Percentiles rank a stretch among this genome's conserved stretches.
These are phyloP conservation scores for Aureobasidium sp. DNA, from an alignment of 2,329 filamentous ascomycete species.

Conservation along the genomic window DNA sequence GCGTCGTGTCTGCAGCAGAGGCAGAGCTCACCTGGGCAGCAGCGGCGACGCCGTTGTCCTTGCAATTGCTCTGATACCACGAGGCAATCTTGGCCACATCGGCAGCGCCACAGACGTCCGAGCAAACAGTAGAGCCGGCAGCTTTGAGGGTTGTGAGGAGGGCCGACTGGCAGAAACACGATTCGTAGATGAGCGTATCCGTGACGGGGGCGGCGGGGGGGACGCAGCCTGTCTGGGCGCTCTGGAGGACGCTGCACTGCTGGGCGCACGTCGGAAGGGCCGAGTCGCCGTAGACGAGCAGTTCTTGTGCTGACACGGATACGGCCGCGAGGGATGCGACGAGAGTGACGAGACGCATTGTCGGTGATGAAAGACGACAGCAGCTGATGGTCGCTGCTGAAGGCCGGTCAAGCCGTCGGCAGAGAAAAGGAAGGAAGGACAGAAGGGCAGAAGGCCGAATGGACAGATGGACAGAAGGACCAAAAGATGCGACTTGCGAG, in stretches of 20 bases:
- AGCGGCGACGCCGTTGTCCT: slow-evolving; percentile 35
- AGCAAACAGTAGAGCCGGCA: slow-evolving; percentile 55
- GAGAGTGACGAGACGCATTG: neutral
- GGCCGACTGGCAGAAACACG: slow-evolving; percentile 66
- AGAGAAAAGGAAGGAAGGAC: neutral
- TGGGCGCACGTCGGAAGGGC: slow-evolving; percentile 33
- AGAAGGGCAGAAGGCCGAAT: neutral
- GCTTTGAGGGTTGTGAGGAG: slow-evolving; percentile 53
- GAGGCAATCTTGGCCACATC: slow-evolving; percentile 54
- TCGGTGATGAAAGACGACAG: neutral
- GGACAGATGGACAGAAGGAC: no score
- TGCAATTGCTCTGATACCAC: slow-evolving; percentile 67
- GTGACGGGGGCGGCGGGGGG: slow-evolving; percentile 48
- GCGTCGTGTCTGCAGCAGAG: slow-evolving; percentile 17
- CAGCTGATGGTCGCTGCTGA: no score
- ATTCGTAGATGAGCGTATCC: slow-evolving; percentile 49
- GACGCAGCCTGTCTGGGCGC: slow-evolving; percentile 66
- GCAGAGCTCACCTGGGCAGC: slow-evolving; percentile 23
- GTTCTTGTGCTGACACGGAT: slow-evolving; percentile 19
- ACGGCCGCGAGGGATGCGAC: neutral
- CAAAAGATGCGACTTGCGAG: no score
- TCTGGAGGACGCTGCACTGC: slow-evolving; percentile 32
- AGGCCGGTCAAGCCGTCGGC: neutral
- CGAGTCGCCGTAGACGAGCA: slow-evolving; percentile 28
- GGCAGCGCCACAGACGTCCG: slow-evolving; percentile 39